Base-by-base conservation (phyloP, 441 rosid genomes). In the Geranium incanum region DNA sequence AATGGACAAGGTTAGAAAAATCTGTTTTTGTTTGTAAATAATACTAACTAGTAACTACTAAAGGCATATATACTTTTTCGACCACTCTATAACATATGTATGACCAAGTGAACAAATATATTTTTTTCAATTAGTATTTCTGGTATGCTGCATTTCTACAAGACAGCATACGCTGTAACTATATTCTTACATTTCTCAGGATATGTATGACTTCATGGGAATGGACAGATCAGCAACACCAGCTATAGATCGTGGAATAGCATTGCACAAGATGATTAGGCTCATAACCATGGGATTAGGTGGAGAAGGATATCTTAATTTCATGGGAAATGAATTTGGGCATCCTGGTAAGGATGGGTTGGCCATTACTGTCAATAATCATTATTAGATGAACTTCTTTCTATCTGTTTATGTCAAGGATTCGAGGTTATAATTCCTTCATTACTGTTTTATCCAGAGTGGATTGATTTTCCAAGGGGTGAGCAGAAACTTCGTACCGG, bases 261-360 rank as follows among this genome's bases (percentile, higher is more conserved):
- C 97, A 69, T 88, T 95, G 75, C 99, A 95, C 81, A 95, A 92
- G 84, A 92, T 95, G 95, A 92, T 95, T 71, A 84, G 99, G 83
- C 97, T 95, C 69, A 81, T 90, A 78, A 95, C 97, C 1, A 87
- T 95, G 97, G 99, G 88, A 72, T 79, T 95, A 70, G 99, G 99
- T 62, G 99, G 99, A 77, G 99, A 95, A 86, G 97, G 93, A 77
- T 95, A 95, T 84, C 82, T 95, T 82, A 95, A 92, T 79, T 95
- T 95, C 75, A 95, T 95, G 99, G 99, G 99, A 75, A 95, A 95
- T 84, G 99, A 95, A 83, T 95, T 95, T 80, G 99, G 99, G 71
- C 99, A 95, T 80, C 98, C 99, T 5, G 99, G 99, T 92, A 82
- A 77, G 80, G 73, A 36, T 50, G 63, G 23, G 52, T 70, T 28